Evolutionary conservation across 257 asterid species (phyloP).

Genomic region (Capsicum baccatum): DNA sequence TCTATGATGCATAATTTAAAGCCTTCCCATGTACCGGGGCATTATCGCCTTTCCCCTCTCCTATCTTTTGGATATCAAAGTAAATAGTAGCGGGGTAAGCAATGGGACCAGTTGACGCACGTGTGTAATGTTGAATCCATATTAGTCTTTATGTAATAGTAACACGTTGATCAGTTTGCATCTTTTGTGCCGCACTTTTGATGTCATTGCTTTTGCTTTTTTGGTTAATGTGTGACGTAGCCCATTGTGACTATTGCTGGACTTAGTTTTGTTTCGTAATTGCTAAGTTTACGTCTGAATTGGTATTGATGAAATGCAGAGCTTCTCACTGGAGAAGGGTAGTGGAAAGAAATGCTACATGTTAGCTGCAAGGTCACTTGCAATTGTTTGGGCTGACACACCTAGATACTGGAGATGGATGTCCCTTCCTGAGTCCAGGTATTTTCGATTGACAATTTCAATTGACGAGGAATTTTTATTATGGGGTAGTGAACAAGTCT

Average conservation of each 20-base stretch:
- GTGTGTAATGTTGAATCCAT: neutral
- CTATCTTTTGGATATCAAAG: neutral
- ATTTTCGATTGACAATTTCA: neutral
- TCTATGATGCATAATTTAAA: neutral
- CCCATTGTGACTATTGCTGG: neutral
- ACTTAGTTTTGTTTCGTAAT: neutral
- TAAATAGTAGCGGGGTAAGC: neutral
- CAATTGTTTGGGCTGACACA: slow-evolving; percentile 62
- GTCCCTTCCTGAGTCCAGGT: slow-evolving; percentile 66
- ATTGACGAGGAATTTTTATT: neutral
- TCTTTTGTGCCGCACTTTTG: neutral
- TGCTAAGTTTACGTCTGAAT: slow-evolving; percentile 33
- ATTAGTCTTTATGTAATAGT: neutral
- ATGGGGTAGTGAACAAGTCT: neutral
- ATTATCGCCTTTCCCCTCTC: neutral
- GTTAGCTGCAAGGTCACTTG: slow-evolving; percentile 72
- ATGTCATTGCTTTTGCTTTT: neutral
- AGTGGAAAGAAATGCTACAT: slow-evolving; percentile 75
- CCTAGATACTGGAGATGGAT: slow-evolving; percentile 68
- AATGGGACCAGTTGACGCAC: neutral
- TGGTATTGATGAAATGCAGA: slow-evolving; percentile 46
- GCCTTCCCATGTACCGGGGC: neutral
- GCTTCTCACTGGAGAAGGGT: slow-evolving; percentile 69
- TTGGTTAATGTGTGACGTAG: neutral
- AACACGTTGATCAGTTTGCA: neutral